These are phyloP conservation scores for Cochlearia excelsa DNA, from an alignment of 345 rosid species.

Conservation along the genomic window DNA sequence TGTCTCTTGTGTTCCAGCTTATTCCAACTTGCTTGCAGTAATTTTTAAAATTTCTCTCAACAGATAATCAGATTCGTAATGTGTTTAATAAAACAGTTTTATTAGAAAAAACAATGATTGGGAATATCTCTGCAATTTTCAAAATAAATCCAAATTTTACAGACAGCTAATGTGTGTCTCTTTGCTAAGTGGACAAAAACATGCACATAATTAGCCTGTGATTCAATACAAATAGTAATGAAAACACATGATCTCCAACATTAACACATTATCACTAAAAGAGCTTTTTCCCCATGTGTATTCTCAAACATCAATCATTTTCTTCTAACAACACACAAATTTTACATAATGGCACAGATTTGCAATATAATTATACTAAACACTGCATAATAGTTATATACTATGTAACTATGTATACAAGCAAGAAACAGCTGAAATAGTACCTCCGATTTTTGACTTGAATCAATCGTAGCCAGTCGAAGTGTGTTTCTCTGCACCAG, in stretches of 20 bases:
- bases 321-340: constrained; percentile 1
- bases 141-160: background rate
- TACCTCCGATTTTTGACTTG: constrained; percentile 9
- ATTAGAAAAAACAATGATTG: constrained; percentile 2
- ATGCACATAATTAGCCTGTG: constrained; percentile 19
- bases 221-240: constrained; percentile 13
- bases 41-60: background rate
- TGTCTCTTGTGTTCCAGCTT: background rate
- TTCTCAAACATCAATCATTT: constrained; percentile 17
- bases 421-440: constrained; percentile 7
- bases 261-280: constrained; percentile 11
- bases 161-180: constrained; percentile 2
- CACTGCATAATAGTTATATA: background rate
- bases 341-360: constrained; percentile 16
- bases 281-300: constrained; percentile 20
- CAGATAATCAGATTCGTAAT: background rate
- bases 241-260: constrained; percentile 23
- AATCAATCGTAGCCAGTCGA: constrained; percentile 40
- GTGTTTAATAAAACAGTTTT: background rate
- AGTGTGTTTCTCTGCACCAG: constrained; percentile 63
- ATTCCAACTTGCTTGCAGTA: constrained; percentile 8
- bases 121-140: background rate
- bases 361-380: constrained; percentile 13
- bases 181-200: constrained; percentile 13
- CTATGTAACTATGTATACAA: background rate